A percentile compares a stretch with the other conserved stretches of the same genome.
Evolutionary conservation across 345 rosid genomes (phyloP).

Genomic region (Citrus australasica): DNA sequence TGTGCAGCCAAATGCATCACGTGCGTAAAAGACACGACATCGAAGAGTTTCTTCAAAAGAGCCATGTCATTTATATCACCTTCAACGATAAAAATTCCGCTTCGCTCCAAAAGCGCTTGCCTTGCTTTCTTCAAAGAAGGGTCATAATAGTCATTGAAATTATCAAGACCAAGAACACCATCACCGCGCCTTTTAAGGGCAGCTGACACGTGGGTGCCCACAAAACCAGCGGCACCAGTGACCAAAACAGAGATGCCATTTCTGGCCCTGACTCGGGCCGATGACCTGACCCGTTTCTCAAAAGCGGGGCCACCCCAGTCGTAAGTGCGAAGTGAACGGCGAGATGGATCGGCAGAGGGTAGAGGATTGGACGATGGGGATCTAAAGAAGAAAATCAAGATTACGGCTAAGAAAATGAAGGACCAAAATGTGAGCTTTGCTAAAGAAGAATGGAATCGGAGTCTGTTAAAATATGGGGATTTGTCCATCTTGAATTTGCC

Average conservation of each 20-base stretch:
- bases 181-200: constrained; percentile 87
- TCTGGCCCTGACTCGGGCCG: constrained; percentile 63
- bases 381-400: constrained; percentile 81
- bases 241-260: constrained; percentile 75
- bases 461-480: constrained; percentile 50
- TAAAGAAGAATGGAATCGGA: constrained; percentile 71
- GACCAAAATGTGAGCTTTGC: constrained; percentile 86
- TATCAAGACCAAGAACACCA: constrained; percentile 81
- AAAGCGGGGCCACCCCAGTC: constrained; percentile 80
- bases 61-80: constrained; percentile 84
- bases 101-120: constrained; percentile 71
- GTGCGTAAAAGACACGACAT: constrained; percentile 72
- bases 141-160: constrained; percentile 90
- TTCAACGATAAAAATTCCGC: constrained; percentile 75
- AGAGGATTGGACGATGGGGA: constrained; percentile 57
- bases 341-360: constrained; percentile 74
- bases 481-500: constrained; percentile 98
- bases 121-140: constrained; percentile 85
- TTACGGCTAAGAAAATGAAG: constrained; percentile 63
- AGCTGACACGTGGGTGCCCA: constrained; percentile 82
- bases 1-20: constrained; percentile 95
- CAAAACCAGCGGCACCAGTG: constrained; percentile 93
- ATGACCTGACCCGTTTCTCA: constrained; percentile 64
- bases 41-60: constrained; percentile 68
- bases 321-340: constrained; percentile 71